Conservation (phyloP, 192 early-diverging fungal species). For the Coemansia sp. region DNA sequence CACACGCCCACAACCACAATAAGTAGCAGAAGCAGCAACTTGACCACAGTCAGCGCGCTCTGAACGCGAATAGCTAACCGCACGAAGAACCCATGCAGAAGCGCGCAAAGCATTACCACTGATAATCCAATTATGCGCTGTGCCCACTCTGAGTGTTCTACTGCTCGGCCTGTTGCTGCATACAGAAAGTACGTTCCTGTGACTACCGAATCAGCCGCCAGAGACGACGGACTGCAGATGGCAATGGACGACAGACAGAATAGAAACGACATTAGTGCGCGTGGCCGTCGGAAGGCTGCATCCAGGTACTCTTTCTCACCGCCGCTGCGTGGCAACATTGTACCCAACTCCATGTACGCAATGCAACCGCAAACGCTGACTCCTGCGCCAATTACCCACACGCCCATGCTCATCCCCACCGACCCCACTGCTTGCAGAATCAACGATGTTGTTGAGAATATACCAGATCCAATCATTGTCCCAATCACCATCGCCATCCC, state of each 20-base stretch:
- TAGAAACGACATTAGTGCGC: constrained; percentile 49
- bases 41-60: constrained; percentile 46
- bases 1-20: constrained; percentile 36
- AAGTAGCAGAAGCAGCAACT: constrained; percentile 46
- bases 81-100: constrained; percentile 31
- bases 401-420: constrained; percentile 41
- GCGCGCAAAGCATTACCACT: constrained; percentile 24
- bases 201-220: constrained; percentile 48
- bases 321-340: constrained; percentile 57
- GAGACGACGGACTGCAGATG: constrained; percentile 33
- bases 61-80: constrained; percentile 35
- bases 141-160: constrained; percentile 36
- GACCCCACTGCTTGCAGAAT: constrained; percentile 43
- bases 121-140: constrained; percentile 38
- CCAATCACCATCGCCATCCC: constrained; percentile 53
- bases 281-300: constrained; percentile 54
- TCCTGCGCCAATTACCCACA: constrained; percentile 45
- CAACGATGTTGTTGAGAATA: constrained; percentile 48
- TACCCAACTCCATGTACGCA: constrained; percentile 57
- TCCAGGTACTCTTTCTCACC: constrained; percentile 66
- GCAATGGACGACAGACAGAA: constrained; percentile 46
- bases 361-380: constrained; percentile 44
- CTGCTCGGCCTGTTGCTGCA: constrained; percentile 20
- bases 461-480: constrained; percentile 52
- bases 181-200: constrained; percentile 50